Percentiles rank a stretch among this genome's conserved stretches.
phyloP scores from a whole-genome alignment of 140 eudicot species.

The Erigeron philadelphicus region DNA sequence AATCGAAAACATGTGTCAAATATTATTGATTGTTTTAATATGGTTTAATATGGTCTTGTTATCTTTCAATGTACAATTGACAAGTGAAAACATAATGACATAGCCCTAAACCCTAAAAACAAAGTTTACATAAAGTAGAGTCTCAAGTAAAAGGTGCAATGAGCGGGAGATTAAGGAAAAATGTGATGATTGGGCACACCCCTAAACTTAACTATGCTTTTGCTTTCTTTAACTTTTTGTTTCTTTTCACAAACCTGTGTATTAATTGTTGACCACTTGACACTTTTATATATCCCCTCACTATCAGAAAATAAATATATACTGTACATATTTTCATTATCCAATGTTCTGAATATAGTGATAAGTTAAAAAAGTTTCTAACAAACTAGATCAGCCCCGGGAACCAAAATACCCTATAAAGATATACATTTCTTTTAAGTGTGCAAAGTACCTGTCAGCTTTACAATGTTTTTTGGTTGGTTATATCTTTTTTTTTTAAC shows the following conservation, averaged over 20 bases:
- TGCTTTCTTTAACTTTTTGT: slow-evolving; percentile 26
- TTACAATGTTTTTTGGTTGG: too few species aligned
- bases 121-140: not conserved
- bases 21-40: too few species aligned
- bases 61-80: too few species aligned
- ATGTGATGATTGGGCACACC: slow-evolving; percentile 32
- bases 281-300: not conserved
- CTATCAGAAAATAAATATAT: not conserved
- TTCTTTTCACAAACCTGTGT: slow-evolving; percentile 26
- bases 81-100: too few species aligned
- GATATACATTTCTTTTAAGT: too few species aligned
- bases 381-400: too few species aligned
- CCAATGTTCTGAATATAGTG: not conserved
- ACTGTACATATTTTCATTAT: not conserved
- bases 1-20: too few species aligned
- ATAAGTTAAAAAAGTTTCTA: not conserved
- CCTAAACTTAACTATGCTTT: slow-evolving; percentile 13
- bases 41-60: too few species aligned
- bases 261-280: slow-evolving; percentile 6
- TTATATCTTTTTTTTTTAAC: too few species aligned
- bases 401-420: too few species aligned
- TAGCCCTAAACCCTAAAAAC: not conserved
- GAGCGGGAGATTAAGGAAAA: slow-evolving; percentile 13
- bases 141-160: slow-evolving; percentile 6
- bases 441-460: too few species aligned